A percentile compares a stretch with the other conserved stretches of the same genome.
Conservation (phyloP, 2,329 filamentous ascomycete species). For the Diaporthe vexans region DNA sequence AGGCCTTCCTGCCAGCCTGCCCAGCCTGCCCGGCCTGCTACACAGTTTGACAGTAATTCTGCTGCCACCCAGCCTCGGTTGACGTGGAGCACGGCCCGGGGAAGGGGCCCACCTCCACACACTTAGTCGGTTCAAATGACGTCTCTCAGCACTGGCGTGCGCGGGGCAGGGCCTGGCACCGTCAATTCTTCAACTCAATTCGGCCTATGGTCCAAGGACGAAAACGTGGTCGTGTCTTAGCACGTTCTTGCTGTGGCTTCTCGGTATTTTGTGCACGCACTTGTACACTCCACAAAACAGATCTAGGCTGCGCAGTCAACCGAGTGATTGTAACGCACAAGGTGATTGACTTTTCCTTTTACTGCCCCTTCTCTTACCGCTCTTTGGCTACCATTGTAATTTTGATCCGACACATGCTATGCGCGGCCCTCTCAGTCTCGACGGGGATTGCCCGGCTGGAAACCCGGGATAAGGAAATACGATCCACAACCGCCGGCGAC, state of each 20-base stretch:
- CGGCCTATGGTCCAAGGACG: background rate
- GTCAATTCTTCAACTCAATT: background rate
- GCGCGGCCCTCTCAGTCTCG: background rate
- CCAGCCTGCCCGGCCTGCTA: background rate
- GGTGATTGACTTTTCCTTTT: background rate
- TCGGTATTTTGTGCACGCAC: too few species aligned
- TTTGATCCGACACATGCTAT: background rate
- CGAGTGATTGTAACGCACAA: background rate
- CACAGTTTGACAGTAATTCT: background rate
- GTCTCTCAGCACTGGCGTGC: background rate
- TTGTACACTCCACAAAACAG: background rate
- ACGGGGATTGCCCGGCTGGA: background rate
- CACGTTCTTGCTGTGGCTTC: background rate
- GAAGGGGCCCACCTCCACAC: constrained; percentile 23
- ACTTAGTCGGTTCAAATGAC: constrained; percentile 21
- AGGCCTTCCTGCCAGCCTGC: too few species aligned
- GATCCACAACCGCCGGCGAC: background rate
- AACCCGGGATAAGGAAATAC: background rate
- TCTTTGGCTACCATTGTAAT: background rate
- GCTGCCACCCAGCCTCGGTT: background rate
- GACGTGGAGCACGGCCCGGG: constrained; percentile 19
- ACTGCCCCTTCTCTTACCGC: constrained; percentile 5
- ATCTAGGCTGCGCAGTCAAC: background rate
- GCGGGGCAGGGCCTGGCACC: constrained; percentile 13
- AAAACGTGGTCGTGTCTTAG: background rate